phyloP scores from a whole-genome alignment of 2,329 filamentous ascomycete species.

The Mycocentrospora acerina region DNA sequence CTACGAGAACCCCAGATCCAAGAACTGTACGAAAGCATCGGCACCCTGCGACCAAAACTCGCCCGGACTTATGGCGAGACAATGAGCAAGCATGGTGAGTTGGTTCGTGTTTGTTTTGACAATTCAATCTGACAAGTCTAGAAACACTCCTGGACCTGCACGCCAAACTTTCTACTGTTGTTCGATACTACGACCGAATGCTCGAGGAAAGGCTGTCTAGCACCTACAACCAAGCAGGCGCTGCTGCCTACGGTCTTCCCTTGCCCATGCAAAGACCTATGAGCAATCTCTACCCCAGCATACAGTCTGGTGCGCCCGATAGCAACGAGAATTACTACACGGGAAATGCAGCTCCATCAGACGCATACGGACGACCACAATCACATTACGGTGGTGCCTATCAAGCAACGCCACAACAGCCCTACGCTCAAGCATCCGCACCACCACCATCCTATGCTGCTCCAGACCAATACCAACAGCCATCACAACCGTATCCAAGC shows the following conservation, averaged over 20 bases:
- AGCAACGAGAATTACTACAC: constrained; percentile 82
- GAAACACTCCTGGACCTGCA: constrained; percentile 93
- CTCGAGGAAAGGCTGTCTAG: constrained; percentile 91
- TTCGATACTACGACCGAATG: constrained; percentile 97
- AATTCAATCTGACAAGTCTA: constrained; percentile 47
- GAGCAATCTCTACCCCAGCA: constrained; percentile 69
- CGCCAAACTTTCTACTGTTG: constrained; percentile 91
- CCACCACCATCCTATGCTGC: constrained; percentile 28
- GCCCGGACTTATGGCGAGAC: constrained; percentile 96
- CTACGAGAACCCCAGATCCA: constrained; percentile 97
- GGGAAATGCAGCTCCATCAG: constrained; percentile 57
- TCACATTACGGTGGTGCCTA: constrained; percentile 54
- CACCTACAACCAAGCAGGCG: constrained; percentile 78
- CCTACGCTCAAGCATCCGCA: constrained; percentile 39
- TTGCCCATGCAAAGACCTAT: constrained; percentile 45
- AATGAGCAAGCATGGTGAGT: constrained; percentile 96
- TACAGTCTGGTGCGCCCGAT: constrained; percentile 45
- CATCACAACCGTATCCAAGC: constrained; percentile 39
- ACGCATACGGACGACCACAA: constrained; percentile 53
- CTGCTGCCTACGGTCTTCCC: constrained; percentile 45
- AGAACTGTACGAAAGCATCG: constrained; percentile 96
- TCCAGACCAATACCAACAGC: constrained; percentile 37
- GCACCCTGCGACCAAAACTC: constrained; percentile 87
- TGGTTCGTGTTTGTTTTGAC: not conserved
- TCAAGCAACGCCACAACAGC: constrained; percentile 36